These are phyloP conservation scores for Suhomyces kilbournensis DNA, from an alignment of 805 yeast species.

Conservation along the genomic window DNA sequence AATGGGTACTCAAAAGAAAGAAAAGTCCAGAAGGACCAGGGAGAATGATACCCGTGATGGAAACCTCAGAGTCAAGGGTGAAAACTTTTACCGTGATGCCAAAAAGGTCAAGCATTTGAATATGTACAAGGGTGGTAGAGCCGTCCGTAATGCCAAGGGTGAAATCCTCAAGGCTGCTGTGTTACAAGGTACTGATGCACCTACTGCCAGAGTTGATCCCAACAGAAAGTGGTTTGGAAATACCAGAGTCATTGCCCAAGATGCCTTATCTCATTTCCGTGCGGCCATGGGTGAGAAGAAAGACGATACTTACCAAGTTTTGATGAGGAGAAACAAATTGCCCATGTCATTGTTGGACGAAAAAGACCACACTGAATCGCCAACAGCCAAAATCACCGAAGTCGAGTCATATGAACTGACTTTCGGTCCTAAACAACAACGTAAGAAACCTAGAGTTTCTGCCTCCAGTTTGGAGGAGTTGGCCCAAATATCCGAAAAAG, in stretches of 20 bases:
- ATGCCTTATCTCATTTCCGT: slow-evolving; percentile 90
- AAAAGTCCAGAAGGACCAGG: slow-evolving; percentile 79
- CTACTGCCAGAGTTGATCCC: slow-evolving; percentile 92
- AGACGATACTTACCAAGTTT: slow-evolving; percentile 79
- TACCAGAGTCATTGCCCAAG: slow-evolving; percentile 95
- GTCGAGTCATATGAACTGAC: slow-evolving; percentile 80
- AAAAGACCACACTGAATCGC: slow-evolving; percentile 70
- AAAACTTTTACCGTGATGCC: slow-evolving; percentile 92
- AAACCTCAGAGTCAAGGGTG: slow-evolving; percentile 91
- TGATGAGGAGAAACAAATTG: slow-evolving; percentile 82
- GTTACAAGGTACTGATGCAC: slow-evolving; percentile 81
- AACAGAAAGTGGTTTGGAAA: slow-evolving; percentile 97
- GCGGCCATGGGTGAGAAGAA: slow-evolving; percentile 88
- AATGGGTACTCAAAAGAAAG: slow-evolving; percentile 95
- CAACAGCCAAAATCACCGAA: slow-evolving; percentile 77
- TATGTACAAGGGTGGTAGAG: slow-evolving; percentile 92
- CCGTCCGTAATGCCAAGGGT: slow-evolving; percentile 82
- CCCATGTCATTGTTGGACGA: slow-evolving; percentile 96
- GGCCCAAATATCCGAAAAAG: slow-evolving; percentile 55
- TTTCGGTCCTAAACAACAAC: slow-evolving; percentile 93
- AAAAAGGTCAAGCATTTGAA: slow-evolving; percentile 84
- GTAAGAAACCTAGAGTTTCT: slow-evolving; percentile 83
- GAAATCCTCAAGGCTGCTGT: slow-evolving; percentile 85
- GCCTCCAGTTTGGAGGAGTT: slow-evolving; percentile 79
- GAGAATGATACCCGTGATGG: slow-evolving; percentile 84